Evolutionary conservation across 1,284 basidiomycete genomes (phyloP), one percentile per base, ranked within the genome.

Genomic region (Moesziomyces sp.): DNA sequence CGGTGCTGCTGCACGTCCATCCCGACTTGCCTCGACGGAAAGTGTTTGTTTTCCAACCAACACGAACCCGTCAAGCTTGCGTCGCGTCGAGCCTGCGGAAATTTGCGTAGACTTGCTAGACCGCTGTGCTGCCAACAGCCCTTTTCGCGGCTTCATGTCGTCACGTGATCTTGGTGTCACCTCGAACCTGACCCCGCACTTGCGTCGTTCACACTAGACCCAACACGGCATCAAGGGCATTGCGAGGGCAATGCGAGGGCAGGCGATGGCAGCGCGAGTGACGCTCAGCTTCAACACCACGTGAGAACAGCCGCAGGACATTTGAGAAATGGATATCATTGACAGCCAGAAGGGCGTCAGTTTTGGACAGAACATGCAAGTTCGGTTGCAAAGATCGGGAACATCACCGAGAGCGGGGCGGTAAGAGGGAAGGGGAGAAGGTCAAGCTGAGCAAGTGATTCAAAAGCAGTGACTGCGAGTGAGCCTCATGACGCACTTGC

Each of bases 241-340:
- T 11, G 30, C 30, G 11, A 34, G 10, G 30, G 21, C 21, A 21
- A 21, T 21, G 21, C 21, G 21, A 21, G 21, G 21, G 13, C 30
- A 34, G 10, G 30, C 30, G 13, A 34, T 13, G 13, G 30, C 30
- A 34, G 30, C 30, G 4, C 13, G 30, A 34, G 11, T 34, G 30
- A 3, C 30, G 30, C 11, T 34, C 30, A 13, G 30, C 30, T 13
- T 34, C 30, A 13, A 11, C 30, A 34, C 30, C 30, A 34, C 30
- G 13, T 13, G 4, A 13, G 30, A 34, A 34, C 30, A 34, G 30
- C 18, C 16, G 38, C 16, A 16, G 18, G 14, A 18, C 5, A 16
- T 40, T 40, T 40, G 16, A 5, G 52, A 52, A 52, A 40, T 52
- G 59, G 59, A 62, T 62, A 62, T 62, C 53, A 56, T 62, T 50